Percentiles rank a stretch among this genome's conserved stretches.
Conservation (phyloP, 1,139 yeast genomes). For the Meyerozyma smithsonii region DNA sequence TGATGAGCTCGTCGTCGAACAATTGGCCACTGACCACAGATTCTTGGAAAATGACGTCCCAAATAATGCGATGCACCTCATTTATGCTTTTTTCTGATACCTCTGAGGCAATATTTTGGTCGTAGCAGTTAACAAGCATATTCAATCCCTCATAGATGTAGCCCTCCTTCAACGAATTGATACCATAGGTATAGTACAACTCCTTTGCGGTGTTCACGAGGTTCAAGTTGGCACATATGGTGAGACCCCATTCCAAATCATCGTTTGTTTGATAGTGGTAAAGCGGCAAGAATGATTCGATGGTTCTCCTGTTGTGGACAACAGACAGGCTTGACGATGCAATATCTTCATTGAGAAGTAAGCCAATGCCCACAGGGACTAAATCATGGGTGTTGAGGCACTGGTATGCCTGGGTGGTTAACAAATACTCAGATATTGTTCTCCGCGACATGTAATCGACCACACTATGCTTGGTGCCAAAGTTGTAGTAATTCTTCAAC, state of each 20-base stretch:
- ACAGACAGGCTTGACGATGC: constrained; percentile 18
- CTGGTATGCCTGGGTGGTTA: constrained; percentile 56
- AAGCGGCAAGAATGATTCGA: constrained; percentile 58
- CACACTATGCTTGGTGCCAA: constrained; percentile 12
- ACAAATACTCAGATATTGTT: constrained; percentile 56
- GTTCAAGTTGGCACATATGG: constrained; percentile 44
- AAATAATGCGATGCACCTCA: constrained; percentile 35
- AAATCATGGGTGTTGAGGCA: constrained; percentile 47
- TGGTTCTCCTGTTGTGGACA: constrained; percentile 35
- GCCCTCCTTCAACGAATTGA: constrained; percentile 37
- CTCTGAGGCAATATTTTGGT: constrained; percentile 23
- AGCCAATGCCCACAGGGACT: constrained; percentile 66
- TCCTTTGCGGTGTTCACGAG: constrained; percentile 51
- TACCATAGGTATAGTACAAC: constrained; percentile 41
- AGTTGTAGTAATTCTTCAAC: constrained; percentile 42
- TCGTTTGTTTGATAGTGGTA: constrained; percentile 61
- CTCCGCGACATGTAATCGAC: constrained; percentile 19
- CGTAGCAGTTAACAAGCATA: constrained; percentile 64
- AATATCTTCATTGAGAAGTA: constrained; percentile 28
- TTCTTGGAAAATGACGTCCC: constrained; percentile 56
- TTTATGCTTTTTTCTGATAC: constrained; percentile 21
- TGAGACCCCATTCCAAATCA: constrained; percentile 76
- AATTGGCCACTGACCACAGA: constrained; percentile 50
- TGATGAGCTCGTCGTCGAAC: constrained; percentile 50
- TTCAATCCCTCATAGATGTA: constrained; percentile 61